Base-by-base conservation (phyloP, 2,329 filamentous ascomycete species). In the Mycocentrospora acerina region DNA sequence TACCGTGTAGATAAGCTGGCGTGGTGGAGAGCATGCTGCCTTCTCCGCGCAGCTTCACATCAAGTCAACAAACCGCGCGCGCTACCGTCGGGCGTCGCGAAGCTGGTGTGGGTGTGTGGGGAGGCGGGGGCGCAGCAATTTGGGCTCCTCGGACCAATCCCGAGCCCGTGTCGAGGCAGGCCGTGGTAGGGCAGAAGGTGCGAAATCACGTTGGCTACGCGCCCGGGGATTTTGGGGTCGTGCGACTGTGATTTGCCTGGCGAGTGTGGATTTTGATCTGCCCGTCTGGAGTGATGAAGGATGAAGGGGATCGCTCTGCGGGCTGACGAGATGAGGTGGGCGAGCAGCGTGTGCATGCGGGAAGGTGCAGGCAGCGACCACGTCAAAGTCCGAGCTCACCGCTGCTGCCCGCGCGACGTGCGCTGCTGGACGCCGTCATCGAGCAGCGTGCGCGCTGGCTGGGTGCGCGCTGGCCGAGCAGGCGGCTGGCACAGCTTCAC, bases 201-300 rank as follows among this genome's bases (percentile, higher is more conserved):
- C 35, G 40, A 27, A 36, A 53, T 55, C 46, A 53, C 50, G 54
- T 62, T 62, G 59, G 60, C 57, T 62, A 60, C 46, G 50, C 57
- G 57, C 55, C 50, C 29, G 48, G 51, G 44, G 47, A 44, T 51
- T 37, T 40, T 18, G 32, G 36, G 29, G 17, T 16, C 7, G 53
- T 57, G 52, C 40, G 44, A 55, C 52, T 55, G 55, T 62, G 57
- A 64, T 62, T 65, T 55, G 60, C 28, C 46, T 50, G 52, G 31
- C 26, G 24, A 17, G 19, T 32, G 32, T 25, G 42, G 41, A 53
- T 54, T 59, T 41, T 46, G 26, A 24, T 32, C 28, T 26, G n/a
- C 26, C 34, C 43, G 36, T 29, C 15, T 19, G 15, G 12, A 4
- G 19, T 24, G 22, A n/a, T n/a, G 27, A 19, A 25, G n/a, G 16